These are phyloP conservation scores for Penicillium crustosum DNA, from an alignment of 2,329 filamentous ascomycete species.

Conservation along the genomic window DNA sequence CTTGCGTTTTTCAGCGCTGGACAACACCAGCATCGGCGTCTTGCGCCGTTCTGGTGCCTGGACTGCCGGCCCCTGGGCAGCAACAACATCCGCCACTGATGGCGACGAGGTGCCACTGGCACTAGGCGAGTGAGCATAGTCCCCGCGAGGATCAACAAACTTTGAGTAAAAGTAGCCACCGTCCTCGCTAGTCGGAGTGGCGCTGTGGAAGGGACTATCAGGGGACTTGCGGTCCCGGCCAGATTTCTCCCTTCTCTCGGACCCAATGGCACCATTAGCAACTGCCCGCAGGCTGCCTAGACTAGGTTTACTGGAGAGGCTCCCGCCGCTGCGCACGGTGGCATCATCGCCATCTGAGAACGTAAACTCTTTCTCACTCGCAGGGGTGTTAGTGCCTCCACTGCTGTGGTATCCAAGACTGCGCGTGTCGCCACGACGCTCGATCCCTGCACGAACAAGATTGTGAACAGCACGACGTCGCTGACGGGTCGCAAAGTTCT, in stretches of 20 bases:
- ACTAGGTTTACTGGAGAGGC: slow-evolving; percentile 73
- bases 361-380: slow-evolving; percentile 73
- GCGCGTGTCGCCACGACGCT: slow-evolving; percentile 71
- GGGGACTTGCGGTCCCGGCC: slow-evolving; percentile 57
- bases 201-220: slow-evolving; percentile 56
- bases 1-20: slow-evolving; percentile 88
- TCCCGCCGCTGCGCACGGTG: slow-evolving; percentile 73
- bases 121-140: slow-evolving; percentile 34
- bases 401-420: slow-evolving; percentile 64
- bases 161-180: slow-evolving; percentile 57
- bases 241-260: slow-evolving; percentile 72
- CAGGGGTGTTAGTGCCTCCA: slow-evolving; percentile 79
- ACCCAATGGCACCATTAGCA: slow-evolving; percentile 82
- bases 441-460: slow-evolving; percentile 83
- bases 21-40: slow-evolving; percentile 82
- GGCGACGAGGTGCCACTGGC: slow-evolving; percentile 30
- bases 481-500: slow-evolving; percentile 94
- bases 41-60: slow-evolving; percentile 66
- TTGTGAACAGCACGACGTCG: slow-evolving; percentile 90
- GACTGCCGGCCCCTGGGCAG: slow-evolving; percentile 57
- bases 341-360: slow-evolving; percentile 76
- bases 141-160: slow-evolving; percentile 49
- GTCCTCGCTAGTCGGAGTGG: slow-evolving; percentile 66
- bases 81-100: slow-evolving; percentile 43
- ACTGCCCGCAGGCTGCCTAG: slow-evolving; percentile 73